Evolutionary conservation across 1,139 yeast genomes (phyloP).

Genomic region (Nakaseomyces glabratus): DNA sequence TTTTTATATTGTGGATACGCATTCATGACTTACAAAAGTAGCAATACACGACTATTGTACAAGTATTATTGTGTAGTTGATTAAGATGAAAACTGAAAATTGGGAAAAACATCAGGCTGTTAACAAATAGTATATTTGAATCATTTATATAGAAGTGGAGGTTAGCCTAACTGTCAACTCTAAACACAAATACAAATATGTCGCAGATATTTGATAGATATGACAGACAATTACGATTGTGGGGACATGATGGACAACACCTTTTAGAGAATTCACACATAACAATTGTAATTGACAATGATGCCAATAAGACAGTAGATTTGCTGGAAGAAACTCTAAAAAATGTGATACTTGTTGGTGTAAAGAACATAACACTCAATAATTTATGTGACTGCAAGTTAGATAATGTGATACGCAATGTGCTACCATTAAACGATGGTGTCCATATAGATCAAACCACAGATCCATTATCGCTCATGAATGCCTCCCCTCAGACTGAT

Average conservation of each 20-base stretch:
- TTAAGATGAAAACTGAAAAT: too few relatives aligned
- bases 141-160: too few relatives aligned
- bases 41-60: too few relatives aligned
- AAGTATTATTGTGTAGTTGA: too few relatives aligned
- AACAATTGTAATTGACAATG: neutral
- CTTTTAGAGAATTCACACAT: conserved; percentile 1
- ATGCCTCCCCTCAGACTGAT: too few relatives aligned
- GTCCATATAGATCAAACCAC: neutral
- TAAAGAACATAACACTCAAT: conserved; percentile 58
- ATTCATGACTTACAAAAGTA: too few relatives aligned
- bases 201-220: conserved; percentile 36
- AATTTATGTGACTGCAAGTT: conserved; percentile 31
- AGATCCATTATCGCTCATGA: too few relatives aligned
- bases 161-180: too few relatives aligned
- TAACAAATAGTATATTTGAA: too few relatives aligned
- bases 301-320: neutral
- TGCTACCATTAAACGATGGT: neutral
- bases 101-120: too few relatives aligned
- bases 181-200: neutral
- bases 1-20: too few relatives aligned
- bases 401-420: neutral
- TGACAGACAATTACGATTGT: conserved; percentile 81
- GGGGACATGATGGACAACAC: conserved; percentile 74
- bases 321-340: conserved; percentile 32
- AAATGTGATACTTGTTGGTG: conserved; percentile 72